Evolutionary conservation across 768 basidiomycete species (phyloP).

Genomic region (Coprinellus aureogranulatus): DNA sequence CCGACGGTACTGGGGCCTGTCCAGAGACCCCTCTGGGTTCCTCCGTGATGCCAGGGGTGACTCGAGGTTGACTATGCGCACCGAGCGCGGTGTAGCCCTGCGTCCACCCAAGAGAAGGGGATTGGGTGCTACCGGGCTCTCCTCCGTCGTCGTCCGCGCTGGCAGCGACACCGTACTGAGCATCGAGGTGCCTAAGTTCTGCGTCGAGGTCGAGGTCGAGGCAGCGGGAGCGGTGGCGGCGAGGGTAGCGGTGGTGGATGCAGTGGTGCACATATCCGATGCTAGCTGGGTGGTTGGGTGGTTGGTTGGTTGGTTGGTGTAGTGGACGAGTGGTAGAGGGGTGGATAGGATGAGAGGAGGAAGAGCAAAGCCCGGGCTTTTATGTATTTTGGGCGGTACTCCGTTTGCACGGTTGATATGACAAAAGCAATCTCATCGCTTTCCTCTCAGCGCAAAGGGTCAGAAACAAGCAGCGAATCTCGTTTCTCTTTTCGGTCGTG

Average conservation of each 20-base stretch:
- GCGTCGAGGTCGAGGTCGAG: conserved; percentile 5
- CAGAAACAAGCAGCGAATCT: neutral
- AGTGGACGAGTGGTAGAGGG: too few relatives aligned
- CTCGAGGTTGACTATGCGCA: conserved; percentile 75
- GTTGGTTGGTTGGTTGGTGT: too few relatives aligned
- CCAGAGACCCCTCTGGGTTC: conserved; percentile 23
- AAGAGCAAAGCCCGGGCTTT: conserved; percentile 27
- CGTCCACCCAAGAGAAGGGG: conserved; percentile 53
- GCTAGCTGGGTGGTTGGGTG: conserved; percentile 89
- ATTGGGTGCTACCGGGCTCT: conserved; percentile 23
- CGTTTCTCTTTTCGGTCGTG: neutral
- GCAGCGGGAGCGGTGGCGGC: conserved; percentile 10
- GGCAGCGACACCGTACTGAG: neutral
- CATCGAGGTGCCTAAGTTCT: conserved; percentile 2
- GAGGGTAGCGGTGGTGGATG: conserved; percentile 74
- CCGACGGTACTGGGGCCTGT: conserved; percentile 28
- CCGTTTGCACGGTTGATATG: conserved; percentile 33
- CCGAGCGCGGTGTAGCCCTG: conserved; percentile 75
- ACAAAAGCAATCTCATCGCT: conserved; percentile 19
- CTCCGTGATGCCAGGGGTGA: conserved; percentile 36
- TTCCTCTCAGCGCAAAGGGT: neutral
- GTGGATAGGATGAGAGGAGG: conserved; percentile 10
- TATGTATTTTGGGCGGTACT: conserved; percentile 22
- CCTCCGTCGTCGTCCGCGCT: conserved; percentile 1
- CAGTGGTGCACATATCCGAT: conserved; percentile 73